Base-by-base conservation (phyloP, 1,284 basidiomycete genomes). In the Ustilago esculenta region DNA sequence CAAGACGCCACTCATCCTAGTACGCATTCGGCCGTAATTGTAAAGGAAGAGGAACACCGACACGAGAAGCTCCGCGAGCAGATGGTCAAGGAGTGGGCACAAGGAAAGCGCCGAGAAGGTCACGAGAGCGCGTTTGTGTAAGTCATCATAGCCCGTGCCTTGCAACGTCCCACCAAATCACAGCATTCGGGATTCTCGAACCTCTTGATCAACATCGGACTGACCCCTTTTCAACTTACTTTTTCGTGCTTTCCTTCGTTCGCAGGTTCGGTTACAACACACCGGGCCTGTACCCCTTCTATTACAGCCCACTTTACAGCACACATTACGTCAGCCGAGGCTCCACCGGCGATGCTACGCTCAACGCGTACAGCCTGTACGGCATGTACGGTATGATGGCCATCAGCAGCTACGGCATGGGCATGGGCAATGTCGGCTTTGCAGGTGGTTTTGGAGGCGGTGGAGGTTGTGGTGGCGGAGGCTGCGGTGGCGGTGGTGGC, bases 1-100 rank as follows among this genome's bases (percentile, higher is more conserved):
- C 58, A 65, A 32, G 58, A 73, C 25, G 54, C 56, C 15, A 73
- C 66, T 10, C 72, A 75, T 20, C 72, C 72, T 4, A 66, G 61
- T 21, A 50, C 70, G 35, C 72, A 75, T 37, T 39, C 43, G 27
- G 56, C 65, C 20, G 64, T 72, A n/a, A 56, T 65, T 29, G 49
- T 65, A 50, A 44, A 55, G 27, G 70, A 67, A 27, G 54, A 54
- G 25, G 53, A 57, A 27, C 42, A 68, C 9, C 49, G 53, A 27
- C 55, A 68, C 36, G 69, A 63, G 35, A 54, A 54, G 27, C 47
- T 59, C 2, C 54, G 56, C 15, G 52, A 57, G 18, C 32, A 56
- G 17, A 63, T 67, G 64, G 48, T 52, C 18, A 42, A 40, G 17
- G 64, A 67, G 46, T 59, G 64, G 69, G 50, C 52, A 15, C 49